These are phyloP conservation scores for Leccinellum albellum DNA, from an alignment of 768 basidiomycete genomes.

Conservation along the genomic window DNA sequence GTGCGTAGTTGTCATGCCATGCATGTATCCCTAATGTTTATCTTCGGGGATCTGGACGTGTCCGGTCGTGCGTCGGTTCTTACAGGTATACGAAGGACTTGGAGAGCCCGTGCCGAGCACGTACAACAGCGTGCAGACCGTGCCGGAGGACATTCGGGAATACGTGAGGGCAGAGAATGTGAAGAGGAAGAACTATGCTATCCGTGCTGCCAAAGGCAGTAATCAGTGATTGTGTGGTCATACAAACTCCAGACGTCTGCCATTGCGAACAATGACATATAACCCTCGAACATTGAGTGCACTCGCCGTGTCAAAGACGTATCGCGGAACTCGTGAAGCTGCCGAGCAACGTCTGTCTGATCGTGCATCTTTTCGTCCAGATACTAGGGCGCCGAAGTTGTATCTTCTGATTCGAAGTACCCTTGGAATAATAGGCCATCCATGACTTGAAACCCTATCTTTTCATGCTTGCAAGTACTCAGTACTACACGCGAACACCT, in stretches of 20 bases:
- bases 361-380: background rate
- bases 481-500: constrained; percentile 4
- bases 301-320: too few relatives aligned
- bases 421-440: too few relatives aligned
- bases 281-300: background rate
- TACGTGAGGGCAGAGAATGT: constrained; percentile 21
- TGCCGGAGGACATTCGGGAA: constrained; percentile 21
- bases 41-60: background rate
- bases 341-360: background rate
- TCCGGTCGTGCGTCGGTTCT: background rate
- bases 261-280: background rate
- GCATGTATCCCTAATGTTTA: background rate
- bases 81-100: constrained; percentile 23
- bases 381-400: background rate
- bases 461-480: constrained; percentile 10
- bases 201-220: constrained; percentile 28
- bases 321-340: background rate
- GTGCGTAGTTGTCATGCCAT: constrained; percentile 5
- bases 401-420: too few relatives aligned
- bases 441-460: too few relatives aligned
- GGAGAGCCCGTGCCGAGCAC: constrained; percentile 22
- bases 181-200: constrained; percentile 23
- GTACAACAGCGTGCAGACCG: constrained; percentile 13
- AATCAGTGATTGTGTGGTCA: constrained; percentile 22
- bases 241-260: too few relatives aligned